These are phyloP conservation scores for Teunomyces kruisii DNA, from an alignment of 805 yeast species.

Conservation along the genomic window DNA sequence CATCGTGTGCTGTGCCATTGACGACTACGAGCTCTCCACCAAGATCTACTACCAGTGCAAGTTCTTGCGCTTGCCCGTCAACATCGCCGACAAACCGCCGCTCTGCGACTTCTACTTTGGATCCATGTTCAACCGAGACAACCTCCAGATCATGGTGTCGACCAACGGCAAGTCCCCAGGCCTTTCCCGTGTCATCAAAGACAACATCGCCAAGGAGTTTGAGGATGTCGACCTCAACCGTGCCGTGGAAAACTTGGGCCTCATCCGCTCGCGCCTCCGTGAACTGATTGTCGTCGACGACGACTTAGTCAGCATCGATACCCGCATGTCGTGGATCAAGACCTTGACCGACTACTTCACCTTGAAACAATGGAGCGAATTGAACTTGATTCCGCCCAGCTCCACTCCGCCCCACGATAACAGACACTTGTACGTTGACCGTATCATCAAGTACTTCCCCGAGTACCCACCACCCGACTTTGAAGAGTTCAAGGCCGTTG, in stretches of 20 bases:
- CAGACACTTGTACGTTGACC: constrained; percentile 25
- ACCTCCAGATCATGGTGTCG: constrained; percentile 75
- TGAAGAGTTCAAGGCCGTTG: constrained; percentile 10
- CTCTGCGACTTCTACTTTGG: constrained; percentile 87
- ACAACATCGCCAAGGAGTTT: constrained; percentile 53
- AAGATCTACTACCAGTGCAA: constrained; percentile 54
- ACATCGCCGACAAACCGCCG: constrained; percentile 83
- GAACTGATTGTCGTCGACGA: constrained; percentile 40
- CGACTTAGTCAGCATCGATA: constrained; percentile 50
- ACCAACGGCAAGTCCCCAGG: constrained; percentile 84
- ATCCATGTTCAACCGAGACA: constrained; percentile 69
- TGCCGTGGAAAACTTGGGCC: constrained; percentile 62
- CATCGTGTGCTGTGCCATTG: constrained; percentile 71
- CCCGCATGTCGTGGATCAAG: constrained; percentile 72
- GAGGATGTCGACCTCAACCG: constrained; percentile 48
- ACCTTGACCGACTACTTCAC: constrained; percentile 59
- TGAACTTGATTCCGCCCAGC: constrained; percentile 31
- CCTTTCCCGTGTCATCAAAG: constrained; percentile 53
- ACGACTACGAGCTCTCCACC: constrained; percentile 61
- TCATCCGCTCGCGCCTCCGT: constrained; percentile 52
- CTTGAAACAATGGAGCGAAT: constrained; percentile 57
- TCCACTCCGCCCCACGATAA: constrained; percentile 17
- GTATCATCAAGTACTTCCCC: constrained; percentile 50
- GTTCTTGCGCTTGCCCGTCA: constrained; percentile 55
- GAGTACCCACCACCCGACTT: constrained; percentile 43